phyloP scores from a whole-genome alignment of 352 stramenopile genomes.

The Globisporangium takayamanum region DNA sequence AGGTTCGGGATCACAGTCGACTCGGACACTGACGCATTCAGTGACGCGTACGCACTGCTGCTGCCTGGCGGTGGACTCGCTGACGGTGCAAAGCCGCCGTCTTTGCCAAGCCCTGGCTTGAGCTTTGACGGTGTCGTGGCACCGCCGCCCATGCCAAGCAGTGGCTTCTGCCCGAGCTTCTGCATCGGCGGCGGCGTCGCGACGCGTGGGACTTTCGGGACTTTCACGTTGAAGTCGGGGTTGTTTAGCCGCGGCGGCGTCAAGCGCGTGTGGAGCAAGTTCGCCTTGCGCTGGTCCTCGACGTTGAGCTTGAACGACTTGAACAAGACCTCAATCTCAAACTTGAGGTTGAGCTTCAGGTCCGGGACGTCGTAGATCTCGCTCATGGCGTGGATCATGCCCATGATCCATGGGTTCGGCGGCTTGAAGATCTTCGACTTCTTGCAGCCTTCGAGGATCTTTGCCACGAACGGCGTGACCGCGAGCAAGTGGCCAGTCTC shows the following conservation, averaged over 20 bases:
- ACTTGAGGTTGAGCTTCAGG: conserved; percentile 99
- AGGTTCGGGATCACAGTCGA: conserved; percentile 98
- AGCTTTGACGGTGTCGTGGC: conserved; percentile 51
- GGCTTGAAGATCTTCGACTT: conserved; percentile 97
- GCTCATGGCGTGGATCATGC: conserved; percentile 96
- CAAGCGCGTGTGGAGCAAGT: conserved; percentile 87
- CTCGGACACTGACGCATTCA: conserved; percentile 54
- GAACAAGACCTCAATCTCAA: conserved; percentile 99
- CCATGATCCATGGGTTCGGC: conserved; percentile 99
- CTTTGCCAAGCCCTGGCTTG: conserved; percentile 33
- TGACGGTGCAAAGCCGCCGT: conserved; percentile 37
- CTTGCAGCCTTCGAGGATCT: conserved; percentile 98
- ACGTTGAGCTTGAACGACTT: conserved; percentile 98
- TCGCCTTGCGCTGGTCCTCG: conserved; percentile 92
- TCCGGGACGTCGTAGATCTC: conserved; percentile 98
- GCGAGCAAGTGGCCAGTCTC: conserved; percentile 96
- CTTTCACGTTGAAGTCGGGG: conserved; percentile 98
- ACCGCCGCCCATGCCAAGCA: conserved; percentile 3
- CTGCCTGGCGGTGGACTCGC: conserved; percentile 39
- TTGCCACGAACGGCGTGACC: conserved; percentile 97
- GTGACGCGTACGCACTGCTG: conserved; percentile 19
- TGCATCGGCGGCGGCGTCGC: conserved; percentile 50
- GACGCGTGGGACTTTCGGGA: conserved; percentile 44
- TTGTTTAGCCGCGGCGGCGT: conserved; percentile 93
- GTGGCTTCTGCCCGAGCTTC: conserved; percentile 23